Evolutionary conservation across 257 asterid genomes (phyloP).

Genomic region (Salvia splendens): DNA sequence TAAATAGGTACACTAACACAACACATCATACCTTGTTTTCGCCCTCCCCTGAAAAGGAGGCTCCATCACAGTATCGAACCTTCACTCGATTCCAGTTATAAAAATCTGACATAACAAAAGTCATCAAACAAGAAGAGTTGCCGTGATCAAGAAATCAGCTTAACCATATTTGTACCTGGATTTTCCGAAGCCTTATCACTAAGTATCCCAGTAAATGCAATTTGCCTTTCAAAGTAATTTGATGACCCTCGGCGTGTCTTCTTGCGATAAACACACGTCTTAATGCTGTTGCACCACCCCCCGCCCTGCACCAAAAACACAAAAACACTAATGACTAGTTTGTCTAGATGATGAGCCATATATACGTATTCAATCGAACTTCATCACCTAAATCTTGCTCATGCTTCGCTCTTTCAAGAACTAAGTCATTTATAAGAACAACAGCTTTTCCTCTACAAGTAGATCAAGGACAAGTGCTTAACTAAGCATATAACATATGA

Average conservation of each 20-base stretch:
- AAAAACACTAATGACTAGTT: not conserved
- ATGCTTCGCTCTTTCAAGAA: not conserved
- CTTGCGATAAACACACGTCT: slow-evolving; percentile 53
- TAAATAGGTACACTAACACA: not conserved
- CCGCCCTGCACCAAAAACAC: slow-evolving; percentile 66
- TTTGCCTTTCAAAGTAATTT: slow-evolving; percentile 46
- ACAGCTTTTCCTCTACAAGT: not conserved
- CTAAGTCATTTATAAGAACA: not conserved
- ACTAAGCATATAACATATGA: not conserved
- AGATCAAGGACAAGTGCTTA: not conserved
- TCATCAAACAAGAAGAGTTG: not conserved
- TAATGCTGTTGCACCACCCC: slow-evolving; percentile 81
- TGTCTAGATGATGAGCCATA: not conserved
- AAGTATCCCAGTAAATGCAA: slow-evolving; percentile 62
- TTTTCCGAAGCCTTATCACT: slow-evolving; percentile 62
- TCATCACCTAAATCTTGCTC: not conserved
- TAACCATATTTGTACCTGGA: slow-evolving; percentile 47
- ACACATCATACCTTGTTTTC: slow-evolving; percentile 50
- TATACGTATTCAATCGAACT: not conserved
- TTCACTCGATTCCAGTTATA: slow-evolving; percentile 73
- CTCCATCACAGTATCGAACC: slow-evolving; percentile 72
- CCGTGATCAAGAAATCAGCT: not conserved
- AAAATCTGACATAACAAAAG: slow-evolving; percentile 48
- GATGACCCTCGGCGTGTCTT: slow-evolving; percentile 64
- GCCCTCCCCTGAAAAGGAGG: slow-evolving; percentile 62